Evolutionary conservation across 148 eudicot genomes (phyloP).

Genomic region (Pharnaceum exiguum): DNA sequence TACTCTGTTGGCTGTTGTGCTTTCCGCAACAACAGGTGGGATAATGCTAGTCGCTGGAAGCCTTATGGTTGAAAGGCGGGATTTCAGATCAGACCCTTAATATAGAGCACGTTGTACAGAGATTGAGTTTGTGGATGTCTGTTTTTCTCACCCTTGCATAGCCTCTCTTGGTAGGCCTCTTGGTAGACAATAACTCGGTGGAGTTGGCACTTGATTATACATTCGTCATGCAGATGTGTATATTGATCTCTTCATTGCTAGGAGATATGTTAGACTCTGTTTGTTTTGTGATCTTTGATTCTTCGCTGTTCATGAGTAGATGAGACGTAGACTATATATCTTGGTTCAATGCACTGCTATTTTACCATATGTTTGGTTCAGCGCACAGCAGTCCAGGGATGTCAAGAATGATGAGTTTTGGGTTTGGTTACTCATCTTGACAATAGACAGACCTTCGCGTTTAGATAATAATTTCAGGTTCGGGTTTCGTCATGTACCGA

Average conservation of each 20-base stretch:
- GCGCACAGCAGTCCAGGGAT: too few species aligned
- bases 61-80: slow-evolving; percentile 35
- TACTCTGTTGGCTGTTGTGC: slow-evolving; percentile 92
- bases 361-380: too few species aligned
- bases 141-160: not conserved
- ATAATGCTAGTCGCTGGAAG: slow-evolving; percentile 39
- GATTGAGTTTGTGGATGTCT: slow-evolving; percentile 4
- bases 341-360: too few species aligned
- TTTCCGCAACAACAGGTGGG: slow-evolving; percentile 84
- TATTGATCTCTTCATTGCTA: not conserved
- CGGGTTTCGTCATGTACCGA: too few species aligned
- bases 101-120: slow-evolving; percentile 17
- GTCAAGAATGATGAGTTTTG: too few species aligned
- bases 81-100: not conserved
- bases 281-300: not conserved
- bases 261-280: not conserved
- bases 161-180: too few species aligned
- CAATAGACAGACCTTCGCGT: too few species aligned
- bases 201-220: not conserved
- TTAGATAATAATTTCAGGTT: too few species aligned
- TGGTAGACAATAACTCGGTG: not conserved
- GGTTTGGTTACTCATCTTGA: too few species aligned
- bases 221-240: not conserved
- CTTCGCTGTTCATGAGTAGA: not conserved
- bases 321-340: too few species aligned